Base-by-base conservation (phyloP, 2,329 filamentous ascomycete genomes). In the Magnaporthiopsis rhizophila region DNA sequence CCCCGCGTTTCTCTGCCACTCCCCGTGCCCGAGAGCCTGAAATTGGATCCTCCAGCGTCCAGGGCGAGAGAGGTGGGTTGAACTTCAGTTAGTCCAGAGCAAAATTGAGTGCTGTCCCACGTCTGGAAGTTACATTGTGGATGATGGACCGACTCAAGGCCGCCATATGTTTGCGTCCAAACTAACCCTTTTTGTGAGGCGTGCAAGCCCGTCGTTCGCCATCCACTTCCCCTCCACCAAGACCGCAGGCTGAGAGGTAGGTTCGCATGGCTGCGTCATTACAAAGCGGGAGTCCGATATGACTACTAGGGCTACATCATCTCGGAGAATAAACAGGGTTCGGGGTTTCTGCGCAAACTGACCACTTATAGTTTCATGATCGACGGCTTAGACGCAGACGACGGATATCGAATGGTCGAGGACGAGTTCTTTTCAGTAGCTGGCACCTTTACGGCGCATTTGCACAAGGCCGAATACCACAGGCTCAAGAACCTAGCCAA, bases 341-440 rank as follows among this genome's bases (percentile, higher is more conserved):
- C 36, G 36, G 36, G 12, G n/a, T 24, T 11, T 30, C 3, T 4
- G 21, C 7, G 21, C 21, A 24, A 53, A 24, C 45, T 53, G n/a
- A 53, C 45, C 38, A 53, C 45, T 6, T 45, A 59, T 64, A 87
- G 85, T 36, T 81, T 81, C 72, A 92, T 94, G 89, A 77, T 79
- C 2, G 80, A 86, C 60, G 87, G 86, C 3, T 74, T 83, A n/a
- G 78, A 83, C 4, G 74, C 81, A n/a, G 91, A 95, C 72, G 89
- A 93, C 71, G 77, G 77, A 64, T 94, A 86, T 74, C 87, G 90
- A 70, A 93, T 94, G 89, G 91, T 95, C 0, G 91, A 94, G 74
- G 91, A 95, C 69, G 90, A 94, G 69, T 86, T 95, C 67, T 76
- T 89, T 26, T 77, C 82, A 21, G 84, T 86, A 0, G 90, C 90